Percentiles rank a stretch among this genome's conserved stretches.
These are phyloP conservation scores for Psilocybe cyanescens DNA, from an alignment of 768 basidiomycete species.

Conservation along the genomic window DNA sequence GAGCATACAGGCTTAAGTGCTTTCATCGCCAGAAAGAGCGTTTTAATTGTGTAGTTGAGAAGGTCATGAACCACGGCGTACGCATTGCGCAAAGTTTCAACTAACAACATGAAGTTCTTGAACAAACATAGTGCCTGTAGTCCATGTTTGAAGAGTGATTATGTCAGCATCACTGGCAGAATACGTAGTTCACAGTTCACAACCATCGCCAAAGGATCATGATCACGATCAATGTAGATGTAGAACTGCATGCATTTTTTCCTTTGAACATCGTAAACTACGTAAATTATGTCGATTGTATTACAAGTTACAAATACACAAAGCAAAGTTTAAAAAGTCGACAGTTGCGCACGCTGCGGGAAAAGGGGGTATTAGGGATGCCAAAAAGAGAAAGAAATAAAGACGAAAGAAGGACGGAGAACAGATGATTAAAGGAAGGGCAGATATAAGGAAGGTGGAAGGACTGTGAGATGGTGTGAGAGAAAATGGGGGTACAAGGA, in stretches of 20 bases:
- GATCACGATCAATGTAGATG: no score
- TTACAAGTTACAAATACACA: conserved; percentile 27
- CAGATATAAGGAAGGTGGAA: neutral
- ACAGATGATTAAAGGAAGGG: neutral
- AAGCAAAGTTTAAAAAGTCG: conserved; percentile 19
- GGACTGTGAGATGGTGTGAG: neutral
- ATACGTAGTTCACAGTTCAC: neutral
- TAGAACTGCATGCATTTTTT: conserved; percentile 1
- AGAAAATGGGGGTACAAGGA: neutral
- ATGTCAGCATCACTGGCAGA: neutral
- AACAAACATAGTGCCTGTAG: no score
- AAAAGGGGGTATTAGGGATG: neutral
- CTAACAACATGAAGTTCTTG: no score
- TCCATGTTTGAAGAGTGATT: no score
- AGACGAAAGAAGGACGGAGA: neutral
- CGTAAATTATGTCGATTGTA: conserved; percentile 20
- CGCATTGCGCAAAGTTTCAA: no score
- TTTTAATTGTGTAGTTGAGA: no score
- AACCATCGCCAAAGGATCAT: no score
- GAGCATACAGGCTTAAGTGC: no score
- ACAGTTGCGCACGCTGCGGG: conserved; percentile 6
- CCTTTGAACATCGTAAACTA: conserved; percentile 7
- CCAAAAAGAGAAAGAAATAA: neutral
- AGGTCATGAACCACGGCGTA: no score
- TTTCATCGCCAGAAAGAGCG: no score